Conservation (phyloP, 257 asterid genomes). For the Solanum lignicaule region DNA sequence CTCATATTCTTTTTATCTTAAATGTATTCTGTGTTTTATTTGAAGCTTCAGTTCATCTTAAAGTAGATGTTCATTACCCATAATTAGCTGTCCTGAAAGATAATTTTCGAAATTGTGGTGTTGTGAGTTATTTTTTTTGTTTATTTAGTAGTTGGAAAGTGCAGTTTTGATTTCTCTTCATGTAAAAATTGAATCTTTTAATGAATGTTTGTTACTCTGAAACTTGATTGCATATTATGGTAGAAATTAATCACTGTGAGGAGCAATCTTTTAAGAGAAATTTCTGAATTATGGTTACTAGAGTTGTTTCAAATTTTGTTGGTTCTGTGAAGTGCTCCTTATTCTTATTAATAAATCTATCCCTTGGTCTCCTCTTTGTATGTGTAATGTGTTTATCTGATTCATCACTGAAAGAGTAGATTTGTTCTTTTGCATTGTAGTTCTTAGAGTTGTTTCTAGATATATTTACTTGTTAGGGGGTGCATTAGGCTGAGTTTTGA, state of each 20-base stretch:
- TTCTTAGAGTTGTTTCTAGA: neutral
- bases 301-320: neutral
- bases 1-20: neutral
- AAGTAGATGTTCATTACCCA: neutral
- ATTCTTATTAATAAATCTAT: neutral
- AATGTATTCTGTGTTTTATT: neutral
- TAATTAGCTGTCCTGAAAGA: neutral
- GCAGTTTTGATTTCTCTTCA: neutral
- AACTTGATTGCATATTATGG: neutral
- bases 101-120: neutral
- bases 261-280: neutral
- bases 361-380: neutral
- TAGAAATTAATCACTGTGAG: neutral
- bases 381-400: neutral
- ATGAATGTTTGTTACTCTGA: neutral
- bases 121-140: neutral
- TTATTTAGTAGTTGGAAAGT: neutral
- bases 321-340: neutral
- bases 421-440: neutral
- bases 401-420: neutral
- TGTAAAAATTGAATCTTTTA: neutral
- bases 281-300: neutral
- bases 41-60: neutral
- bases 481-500: neutral
- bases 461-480: neutral